Evolutionary conservation across 1,284 basidiomycete species (phyloP).

Genomic region (Flammula alnicola): DNA sequence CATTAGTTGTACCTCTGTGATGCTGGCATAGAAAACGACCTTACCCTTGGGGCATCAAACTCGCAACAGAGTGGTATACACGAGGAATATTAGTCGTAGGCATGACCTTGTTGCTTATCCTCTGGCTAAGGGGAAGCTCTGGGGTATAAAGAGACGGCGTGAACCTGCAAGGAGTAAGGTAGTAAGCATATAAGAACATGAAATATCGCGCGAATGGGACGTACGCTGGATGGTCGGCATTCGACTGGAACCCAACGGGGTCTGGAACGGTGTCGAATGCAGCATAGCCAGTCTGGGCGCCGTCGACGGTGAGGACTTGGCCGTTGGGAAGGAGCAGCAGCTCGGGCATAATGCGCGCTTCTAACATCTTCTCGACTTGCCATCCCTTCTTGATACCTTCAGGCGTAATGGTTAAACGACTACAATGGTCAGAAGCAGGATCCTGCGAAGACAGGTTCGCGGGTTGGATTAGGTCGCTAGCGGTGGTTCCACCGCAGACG

Average conservation of each 20-base stretch:
- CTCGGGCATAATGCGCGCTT: constrained; percentile 51
- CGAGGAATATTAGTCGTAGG: too few relatives aligned
- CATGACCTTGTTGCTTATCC: too few relatives aligned
- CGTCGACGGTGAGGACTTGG: constrained; percentile 53
- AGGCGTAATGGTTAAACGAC: constrained; percentile 41
- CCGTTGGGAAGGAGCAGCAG: constrained; percentile 58
- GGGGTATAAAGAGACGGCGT: neutral
- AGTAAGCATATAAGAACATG: neutral
- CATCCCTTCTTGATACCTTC: constrained; percentile 44
- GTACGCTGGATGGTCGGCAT: constrained; percentile 44
- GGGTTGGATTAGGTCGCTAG: constrained; percentile 34
- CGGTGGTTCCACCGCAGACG: constrained; percentile 47
- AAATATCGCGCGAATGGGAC: constrained; percentile 21
- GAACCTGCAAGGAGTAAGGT: neutral
- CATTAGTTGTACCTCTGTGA: too few relatives aligned
- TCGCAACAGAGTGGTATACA: too few relatives aligned
- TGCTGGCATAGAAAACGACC: too few relatives aligned
- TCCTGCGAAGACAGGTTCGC: constrained; percentile 41
- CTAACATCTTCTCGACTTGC: constrained; percentile 43
- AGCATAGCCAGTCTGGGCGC: constrained; percentile 48
- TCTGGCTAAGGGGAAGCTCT: too few relatives aligned
- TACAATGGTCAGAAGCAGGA: constrained; percentile 49
- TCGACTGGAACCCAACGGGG: constrained; percentile 42
- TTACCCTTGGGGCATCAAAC: too few relatives aligned
- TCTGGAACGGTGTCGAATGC: constrained; percentile 48